Conservation (phyloP, 2,329 filamentous ascomycete genomes). For the Purpureocillium takamizusanense region DNA sequence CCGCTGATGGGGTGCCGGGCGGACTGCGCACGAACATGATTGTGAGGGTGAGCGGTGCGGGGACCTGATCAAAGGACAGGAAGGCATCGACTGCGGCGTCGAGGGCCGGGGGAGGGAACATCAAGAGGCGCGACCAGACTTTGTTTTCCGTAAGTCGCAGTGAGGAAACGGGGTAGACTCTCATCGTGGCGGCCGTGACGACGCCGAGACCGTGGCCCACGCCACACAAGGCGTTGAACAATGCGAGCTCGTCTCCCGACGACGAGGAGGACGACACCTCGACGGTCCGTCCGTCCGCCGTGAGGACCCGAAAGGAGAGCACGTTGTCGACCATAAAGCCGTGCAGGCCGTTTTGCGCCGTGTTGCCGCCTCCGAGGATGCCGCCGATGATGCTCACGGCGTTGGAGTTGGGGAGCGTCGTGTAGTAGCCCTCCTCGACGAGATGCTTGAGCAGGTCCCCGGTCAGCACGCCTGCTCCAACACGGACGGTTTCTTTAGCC, state of each 20-base stretch:
- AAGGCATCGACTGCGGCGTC: slow-evolving; percentile 12
- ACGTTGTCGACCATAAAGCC: slow-evolving; percentile 23
- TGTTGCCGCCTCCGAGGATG: slow-evolving; percentile 17
- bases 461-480: slow-evolving; percentile 19
- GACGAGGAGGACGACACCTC: slow-evolving; percentile 10
- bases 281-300: slow-evolving; percentile 7
- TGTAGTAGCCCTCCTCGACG: slow-evolving; percentile 19
- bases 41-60: slow-evolving; percentile 7
- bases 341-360: slow-evolving; percentile 16
- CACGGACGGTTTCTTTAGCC: slow-evolving; percentile 9
- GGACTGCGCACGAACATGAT: slow-evolving; percentile 19
- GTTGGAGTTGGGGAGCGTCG: slow-evolving; percentile 16
- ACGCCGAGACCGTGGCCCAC: slow-evolving; percentile 24
- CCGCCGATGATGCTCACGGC: slow-evolving; percentile 17
- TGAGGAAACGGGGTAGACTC: slow-evolving; percentile 11
- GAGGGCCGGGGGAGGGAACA: slow-evolving; percentile 17
- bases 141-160: slow-evolving; percentile 18
- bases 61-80: slow-evolving; percentile 8
- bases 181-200: slow-evolving; percentile 18
- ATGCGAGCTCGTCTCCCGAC: slow-evolving; percentile 11
- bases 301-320: slow-evolving; percentile 17
- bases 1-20: slow-evolving; percentile 16
- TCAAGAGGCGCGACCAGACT: slow-evolving; percentile 20
- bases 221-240: slow-evolving; percentile 22
- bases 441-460: slow-evolving; percentile 17